Evolutionary conservation across 768 basidiomycete genomes (phyloP).

Genomic region (Podaxis carcinomalis): DNA sequence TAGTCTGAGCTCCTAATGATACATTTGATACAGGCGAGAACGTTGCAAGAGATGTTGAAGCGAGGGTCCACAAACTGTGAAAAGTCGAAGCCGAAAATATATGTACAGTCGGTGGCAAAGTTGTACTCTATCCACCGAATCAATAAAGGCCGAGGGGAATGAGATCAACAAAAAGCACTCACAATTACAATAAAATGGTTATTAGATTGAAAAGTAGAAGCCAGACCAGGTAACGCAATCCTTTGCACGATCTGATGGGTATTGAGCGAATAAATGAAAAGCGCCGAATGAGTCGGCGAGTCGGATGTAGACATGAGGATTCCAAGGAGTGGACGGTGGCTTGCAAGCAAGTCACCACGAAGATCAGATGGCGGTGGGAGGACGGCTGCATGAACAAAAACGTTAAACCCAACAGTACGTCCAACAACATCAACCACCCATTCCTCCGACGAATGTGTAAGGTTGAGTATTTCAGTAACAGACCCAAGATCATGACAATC

Average conservation of each 20-base stretch:
- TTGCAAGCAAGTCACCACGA: constrained; percentile 1
- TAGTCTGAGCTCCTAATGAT: constrained; percentile 12
- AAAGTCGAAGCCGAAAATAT: constrained; percentile 55
- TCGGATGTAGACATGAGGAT: constrained; percentile 12
- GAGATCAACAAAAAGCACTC: constrained; percentile 20
- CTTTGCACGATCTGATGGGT: constrained; percentile 48
- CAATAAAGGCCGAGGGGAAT: constrained; percentile 1
- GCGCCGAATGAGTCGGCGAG: constrained; percentile 12
- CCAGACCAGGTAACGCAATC: constrained; percentile 35
- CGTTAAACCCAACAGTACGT: neutral
- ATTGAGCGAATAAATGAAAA: constrained; percentile 28
- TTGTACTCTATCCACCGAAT: constrained; percentile 44
- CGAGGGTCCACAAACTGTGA: constrained; percentile 44
- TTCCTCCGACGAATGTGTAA: constrained; percentile 22
- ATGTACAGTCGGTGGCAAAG: constrained; percentile 48
- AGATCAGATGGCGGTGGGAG: constrained; percentile 25
- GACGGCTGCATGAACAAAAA: constrained; percentile 34
- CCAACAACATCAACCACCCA: constrained; percentile 9
- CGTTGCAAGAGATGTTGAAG: constrained; percentile 39
- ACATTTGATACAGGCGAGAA: constrained; percentile 32
- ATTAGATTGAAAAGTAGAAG: constrained; percentile 42
- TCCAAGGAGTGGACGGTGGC: constrained; percentile 12
- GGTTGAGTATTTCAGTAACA: constrained; percentile 46
- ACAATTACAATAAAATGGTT: constrained; percentile 54
- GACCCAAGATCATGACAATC: constrained; percentile 49